Conservation (phyloP, 306 rosid genomes). For the Vigna hirtella region DNA sequence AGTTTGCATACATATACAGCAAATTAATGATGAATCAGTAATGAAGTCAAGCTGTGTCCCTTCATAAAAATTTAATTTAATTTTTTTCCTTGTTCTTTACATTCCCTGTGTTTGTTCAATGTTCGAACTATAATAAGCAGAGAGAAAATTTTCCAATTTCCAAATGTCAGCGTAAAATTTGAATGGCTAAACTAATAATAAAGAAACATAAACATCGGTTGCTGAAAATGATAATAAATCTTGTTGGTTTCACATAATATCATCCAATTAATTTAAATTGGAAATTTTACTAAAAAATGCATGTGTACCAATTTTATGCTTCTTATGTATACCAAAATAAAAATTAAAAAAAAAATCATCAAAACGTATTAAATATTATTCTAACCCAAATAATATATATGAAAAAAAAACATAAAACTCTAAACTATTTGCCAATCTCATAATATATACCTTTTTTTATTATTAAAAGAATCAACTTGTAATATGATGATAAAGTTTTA, state of each 20-base stretch:
- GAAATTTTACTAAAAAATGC: background rate
- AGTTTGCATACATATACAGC: background rate
- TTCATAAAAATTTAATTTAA: background rate
- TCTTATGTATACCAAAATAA: no score
- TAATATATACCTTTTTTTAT: no score
- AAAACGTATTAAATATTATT: no score
- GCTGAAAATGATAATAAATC: background rate
- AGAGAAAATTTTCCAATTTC: no score
- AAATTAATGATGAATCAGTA: background rate
- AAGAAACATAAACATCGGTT: background rate
- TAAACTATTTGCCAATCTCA: background rate
- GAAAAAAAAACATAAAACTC: background rate
- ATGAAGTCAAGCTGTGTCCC: no score
- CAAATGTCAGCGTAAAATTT: no score
- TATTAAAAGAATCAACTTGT: background rate
- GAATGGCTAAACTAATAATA: background rate
- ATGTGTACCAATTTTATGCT: background rate
- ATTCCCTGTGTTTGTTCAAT: background rate
- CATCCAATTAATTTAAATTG: background rate
- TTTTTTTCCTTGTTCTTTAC: background rate
- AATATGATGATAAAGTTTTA: no score
- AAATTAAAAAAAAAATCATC: no score
- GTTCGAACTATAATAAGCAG: background rate
- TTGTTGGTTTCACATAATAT: background rate
- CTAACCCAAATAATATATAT: no score